Base-by-base conservation (phyloP, 2,329 filamentous ascomycete species). In the Ophiosphaerella narmari region DNA sequence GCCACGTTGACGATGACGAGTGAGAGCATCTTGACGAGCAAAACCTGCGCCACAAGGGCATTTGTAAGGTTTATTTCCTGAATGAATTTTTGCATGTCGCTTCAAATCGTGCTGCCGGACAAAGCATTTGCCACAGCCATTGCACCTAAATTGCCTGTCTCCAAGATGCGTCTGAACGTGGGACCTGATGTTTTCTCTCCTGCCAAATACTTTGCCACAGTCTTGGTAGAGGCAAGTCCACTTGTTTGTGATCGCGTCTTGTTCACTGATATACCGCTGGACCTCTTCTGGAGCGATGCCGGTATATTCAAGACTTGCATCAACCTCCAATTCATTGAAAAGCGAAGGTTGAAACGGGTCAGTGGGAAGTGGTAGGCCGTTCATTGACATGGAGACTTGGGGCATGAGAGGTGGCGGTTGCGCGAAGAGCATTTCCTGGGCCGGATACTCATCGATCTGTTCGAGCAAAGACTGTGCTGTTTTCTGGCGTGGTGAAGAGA, bases 151-250 rank as follows among this genome's bases (percentile, higher is more conserved):
- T 71, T 97, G 94, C 40, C 94, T 85, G 73, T 99, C 94, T 65
- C 95, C 94, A 57, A 99, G 86, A 75, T 99, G 94, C 3, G 94
- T 99, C 75, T 99, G 94, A 12, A 99, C 90, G 72, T 99, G 94
- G 0, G 92, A 96, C 72, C 96, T 96, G 79, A 97, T 97, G 76
- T 99, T 97, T 74, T 99, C 94, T 73, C 97, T 96, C 62, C 94
- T 86, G n/a, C 92, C 93, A 70, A 99, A 97, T 45, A 86, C 85
- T 74, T 96, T 96, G 62, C 86, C 84, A 74, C 94, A 99, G 24
- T 86, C 86, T 7, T 90, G 78, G 62, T 73, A 80, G 13, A 80
- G 67, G 62, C 78, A 81, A 9, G 72, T 77, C 73, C 77, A 80
- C 33, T 78, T 74, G 55, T 74, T 72, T 44, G 71, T 75, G 13